Conservation (phyloP, 2,329 filamentous ascomycete species). For the Meredithiella fracta region DNA sequence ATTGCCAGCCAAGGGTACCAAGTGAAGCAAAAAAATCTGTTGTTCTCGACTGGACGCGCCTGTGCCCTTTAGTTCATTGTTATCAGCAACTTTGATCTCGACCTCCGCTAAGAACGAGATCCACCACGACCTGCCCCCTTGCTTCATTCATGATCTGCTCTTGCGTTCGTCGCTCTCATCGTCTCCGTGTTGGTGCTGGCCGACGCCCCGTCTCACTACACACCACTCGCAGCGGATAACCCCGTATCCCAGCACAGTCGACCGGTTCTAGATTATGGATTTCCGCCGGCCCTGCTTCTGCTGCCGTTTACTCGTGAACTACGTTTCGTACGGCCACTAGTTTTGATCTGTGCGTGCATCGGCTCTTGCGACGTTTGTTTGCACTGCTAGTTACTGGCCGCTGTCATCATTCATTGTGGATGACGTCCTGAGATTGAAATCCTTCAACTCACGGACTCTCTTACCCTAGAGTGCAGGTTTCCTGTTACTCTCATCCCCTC, state of each 20-base stretch:
- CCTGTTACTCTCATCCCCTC: background rate
- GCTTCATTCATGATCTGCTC: constrained; percentile 9
- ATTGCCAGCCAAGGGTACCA: background rate
- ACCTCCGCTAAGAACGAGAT: background rate
- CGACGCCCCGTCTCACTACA: constrained; percentile 6
- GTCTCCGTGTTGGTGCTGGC: constrained; percentile 9
- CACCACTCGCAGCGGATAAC: constrained; percentile 6
- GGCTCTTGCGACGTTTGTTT: background rate
- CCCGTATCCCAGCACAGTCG: constrained; percentile 8
- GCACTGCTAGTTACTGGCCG: background rate
- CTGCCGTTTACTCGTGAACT: constrained; percentile 5
- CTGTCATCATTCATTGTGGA: background rate
- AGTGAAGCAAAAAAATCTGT: background rate
- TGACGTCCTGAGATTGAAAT: background rate
- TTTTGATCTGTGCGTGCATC: constrained; percentile 4
- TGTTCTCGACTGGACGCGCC: background rate
- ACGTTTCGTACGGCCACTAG: constrained; percentile 7
- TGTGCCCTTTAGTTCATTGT: background rate
- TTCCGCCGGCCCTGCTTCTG: constrained; percentile 12
- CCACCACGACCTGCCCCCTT: background rate
- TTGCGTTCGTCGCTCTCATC: background rate
- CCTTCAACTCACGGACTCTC: background rate
- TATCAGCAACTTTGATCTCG: background rate
- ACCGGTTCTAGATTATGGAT: constrained; percentile 14
- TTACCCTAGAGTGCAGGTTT: background rate